Base-by-base conservation (phyloP, 2,329 filamentous ascomycete species). In the Trichophyton simii region DNA sequence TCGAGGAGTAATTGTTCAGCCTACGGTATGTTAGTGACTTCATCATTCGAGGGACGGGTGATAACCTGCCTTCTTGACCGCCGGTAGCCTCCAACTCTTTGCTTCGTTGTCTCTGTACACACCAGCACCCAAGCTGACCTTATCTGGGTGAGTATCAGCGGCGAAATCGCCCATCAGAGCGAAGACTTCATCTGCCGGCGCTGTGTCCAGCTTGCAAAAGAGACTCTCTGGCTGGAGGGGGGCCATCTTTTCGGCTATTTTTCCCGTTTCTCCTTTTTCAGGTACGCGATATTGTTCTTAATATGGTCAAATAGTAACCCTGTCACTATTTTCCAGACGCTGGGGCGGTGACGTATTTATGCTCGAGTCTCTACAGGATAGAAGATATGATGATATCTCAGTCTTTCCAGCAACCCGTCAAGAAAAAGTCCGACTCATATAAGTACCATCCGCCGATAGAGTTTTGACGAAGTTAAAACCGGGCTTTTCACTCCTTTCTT, bases 1-100 rank as follows among this genome's bases (percentile, higher is more conserved):
- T 87, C 86, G 72, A 84, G 86, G 66, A 95, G 83, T 69, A 90
- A 83, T 68, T 90, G 86, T 73, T 95, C 89, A 69, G 89, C 90
- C 89, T 95, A 71, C 55, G 52, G 46, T 5, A 11, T 46, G 38
- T 62, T 60, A 64, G 50, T 54, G 36, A 55, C 36, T 46, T 15
- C 34, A 11, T 7, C 31, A 31, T 11, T 11, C n/a, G 36, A 36
- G 9, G 22, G 15, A 9, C 15, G 34, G 54, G 41, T n/a, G n/a
- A n/a, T 44, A 60, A 57, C 60, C 58, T 63, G 70, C 72, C 65
- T 72, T 63, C 63, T 65, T 65, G 13, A 76, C 74, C 25, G 68
- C 68, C 20, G 72, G 72, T 57, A 77, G 61, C 8, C 72, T 68
- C 74, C 75, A 77, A 8, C 73, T 70, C 59, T 67, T 64, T 5